Conservation (phyloP, 108 stramenopile genomes). For the Mediolabrus comicus region DNA sequence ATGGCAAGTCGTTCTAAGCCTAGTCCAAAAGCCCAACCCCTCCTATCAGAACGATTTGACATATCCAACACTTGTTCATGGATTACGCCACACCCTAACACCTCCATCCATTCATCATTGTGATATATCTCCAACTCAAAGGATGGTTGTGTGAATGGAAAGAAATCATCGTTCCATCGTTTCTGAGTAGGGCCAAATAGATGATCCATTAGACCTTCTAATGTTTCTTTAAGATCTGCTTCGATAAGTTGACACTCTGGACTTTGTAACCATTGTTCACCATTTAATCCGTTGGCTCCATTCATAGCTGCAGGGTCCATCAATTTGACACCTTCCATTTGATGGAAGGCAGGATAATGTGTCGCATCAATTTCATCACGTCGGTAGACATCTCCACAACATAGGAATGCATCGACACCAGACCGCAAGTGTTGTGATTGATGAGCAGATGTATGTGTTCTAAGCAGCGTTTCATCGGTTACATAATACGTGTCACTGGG, state of each 20-base stretch:
- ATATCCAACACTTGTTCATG: slow-evolving; percentile 74
- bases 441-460: slow-evolving; percentile 95
- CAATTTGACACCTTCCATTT: slow-evolving; percentile 97
- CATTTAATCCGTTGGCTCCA: slow-evolving; percentile 54
- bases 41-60: slow-evolving; percentile 33
- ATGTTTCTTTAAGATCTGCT: slow-evolving; percentile 65
- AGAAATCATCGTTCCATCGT: slow-evolving; percentile 85
- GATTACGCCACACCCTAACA: slow-evolving; percentile 95
- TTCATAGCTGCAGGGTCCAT: slow-evolving; percentile 52
- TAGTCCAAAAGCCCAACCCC: slow-evolving; percentile 95
- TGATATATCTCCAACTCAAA: slow-evolving; percentile 92
- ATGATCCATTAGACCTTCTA: slow-evolving; percentile 79
- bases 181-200: slow-evolving; percentile 78
- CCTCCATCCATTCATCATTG: slow-evolving; percentile 95
- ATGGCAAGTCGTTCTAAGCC: slow-evolving; percentile 97
- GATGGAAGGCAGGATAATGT: slow-evolving; percentile 99
- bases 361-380: slow-evolving; percentile 95
- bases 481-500: slow-evolving; percentile 94
- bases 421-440: slow-evolving; percentile 73
- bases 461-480: slow-evolving; percentile 63
- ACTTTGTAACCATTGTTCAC: slow-evolving; percentile 14
- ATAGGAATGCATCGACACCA: slow-evolving; percentile 77
- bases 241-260: slow-evolving; percentile 35
- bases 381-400: slow-evolving; percentile 96
- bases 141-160: slow-evolving; percentile 96